Evolutionary conservation across 163 green algal species (phyloP), one percentile per base, ranked within the genome.

Genomic region (Volvox carteri): DNA sequence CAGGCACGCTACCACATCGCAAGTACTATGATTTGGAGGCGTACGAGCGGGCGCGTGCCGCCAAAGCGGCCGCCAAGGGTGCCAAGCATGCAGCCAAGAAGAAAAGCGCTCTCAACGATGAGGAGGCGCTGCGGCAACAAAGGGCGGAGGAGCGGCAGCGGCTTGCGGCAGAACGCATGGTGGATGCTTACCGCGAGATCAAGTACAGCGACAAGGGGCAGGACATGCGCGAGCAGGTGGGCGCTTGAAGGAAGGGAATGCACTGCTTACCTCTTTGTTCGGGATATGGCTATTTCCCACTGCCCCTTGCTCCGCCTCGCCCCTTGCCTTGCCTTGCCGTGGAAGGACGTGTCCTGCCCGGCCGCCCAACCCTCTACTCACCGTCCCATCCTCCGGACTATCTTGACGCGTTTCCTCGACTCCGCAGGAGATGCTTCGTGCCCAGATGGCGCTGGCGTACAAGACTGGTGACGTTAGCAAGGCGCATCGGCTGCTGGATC

Each of bases 21-120:
- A 98, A 97, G 88, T 98, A 97, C 88, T 98, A 98, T 85, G 95
- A 98, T 89, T 89, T 97, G 76, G 95, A 95, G 54, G 88, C 92
- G 42, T 98, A 97, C 83, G 93, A 97, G 79, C 87, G 89, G 18
- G 56, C 88, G 23, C 84, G 89, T 50, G 78, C 78, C 25, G 67
- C 73, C 48, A 94, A 94, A 86, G 83, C 74, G 9, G 91, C 87
- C 6, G 39, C 37, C 56, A 90, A 90, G 86, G 65, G 73, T 30
- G 68, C 21, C 35, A 85, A 89, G 46, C 37, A 88, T 78, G 90
- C 89, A 6, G 67, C 92, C 80, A 91, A 67, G 58, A 85, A 93
- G 86, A 78, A 93, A 72, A 90, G 41, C 7, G 81, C 60, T 2
- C 91, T 98, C 54, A 93, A 97, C 68, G 96, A 98, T 85, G 96